A percentile compares a stretch with the other conserved stretches of the same genome.
Conservation (phyloP, 108 stramenopile species). For the Nitzschia sp. region DNA sequence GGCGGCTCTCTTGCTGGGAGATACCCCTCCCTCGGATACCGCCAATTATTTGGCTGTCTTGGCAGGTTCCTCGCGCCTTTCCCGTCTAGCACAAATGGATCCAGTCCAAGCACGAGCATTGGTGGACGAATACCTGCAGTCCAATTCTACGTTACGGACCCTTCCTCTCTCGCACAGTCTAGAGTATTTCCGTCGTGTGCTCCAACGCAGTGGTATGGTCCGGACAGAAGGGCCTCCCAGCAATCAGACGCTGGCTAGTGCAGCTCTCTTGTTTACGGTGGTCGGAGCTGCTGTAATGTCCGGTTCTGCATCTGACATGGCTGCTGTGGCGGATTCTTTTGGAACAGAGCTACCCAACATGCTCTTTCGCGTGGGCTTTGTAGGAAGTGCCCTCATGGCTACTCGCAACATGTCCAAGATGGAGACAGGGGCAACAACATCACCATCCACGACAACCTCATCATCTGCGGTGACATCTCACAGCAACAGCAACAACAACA, state of each 20-base stretch:
- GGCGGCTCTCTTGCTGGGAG: constrained; percentile 44
- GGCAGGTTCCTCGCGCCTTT: constrained; percentile 47
- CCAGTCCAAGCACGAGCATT: constrained; percentile 37
- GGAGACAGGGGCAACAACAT: background rate
- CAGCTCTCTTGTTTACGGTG: constrained; percentile 56
- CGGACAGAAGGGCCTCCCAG: constrained; percentile 15
- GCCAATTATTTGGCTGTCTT: constrained; percentile 17
- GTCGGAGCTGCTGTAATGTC: constrained; percentile 53
- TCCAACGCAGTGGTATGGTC: constrained; percentile 31
- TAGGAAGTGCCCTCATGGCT: constrained; percentile 55
- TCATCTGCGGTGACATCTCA: background rate
- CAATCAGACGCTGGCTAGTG: constrained; percentile 34
- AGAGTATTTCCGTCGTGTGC: constrained; percentile 55
- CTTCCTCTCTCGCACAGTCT: constrained; percentile 67
- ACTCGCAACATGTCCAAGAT: constrained; percentile 9
- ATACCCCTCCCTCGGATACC: background rate
- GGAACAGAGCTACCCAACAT: constrained; percentile 53
- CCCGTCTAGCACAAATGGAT: constrained; percentile 57
- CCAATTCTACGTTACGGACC: constrained; percentile 53
- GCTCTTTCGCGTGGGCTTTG: constrained; percentile 62
- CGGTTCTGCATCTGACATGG: constrained; percentile 29
- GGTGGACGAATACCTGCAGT: constrained; percentile 60
- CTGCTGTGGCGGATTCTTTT: constrained; percentile 32
- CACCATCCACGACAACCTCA: background rate
- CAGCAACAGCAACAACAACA: background rate